A percentile compares a stretch with the other conserved stretches of the same genome.
Evolutionary conservation across 257 asterid species (phyloP).

Genomic region (Capsicum pubescens): DNA sequence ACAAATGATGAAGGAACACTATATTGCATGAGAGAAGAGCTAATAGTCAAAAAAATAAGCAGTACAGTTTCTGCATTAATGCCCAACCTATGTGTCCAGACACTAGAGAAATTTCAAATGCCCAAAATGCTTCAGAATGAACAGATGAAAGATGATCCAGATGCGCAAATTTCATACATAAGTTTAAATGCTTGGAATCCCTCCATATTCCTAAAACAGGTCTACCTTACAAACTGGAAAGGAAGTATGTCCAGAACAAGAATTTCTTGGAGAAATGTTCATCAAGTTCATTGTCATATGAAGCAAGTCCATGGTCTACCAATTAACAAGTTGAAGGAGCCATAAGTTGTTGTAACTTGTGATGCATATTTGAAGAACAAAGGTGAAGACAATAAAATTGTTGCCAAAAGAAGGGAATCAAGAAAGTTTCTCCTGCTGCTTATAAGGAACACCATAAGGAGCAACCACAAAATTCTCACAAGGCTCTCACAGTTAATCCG

Average conservation of each 20-base stretch:
- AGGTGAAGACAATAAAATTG: constrained; percentile 12
- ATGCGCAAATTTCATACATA: neutral
- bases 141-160: neutral
- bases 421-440: constrained; percentile 47
- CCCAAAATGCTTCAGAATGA: neutral
- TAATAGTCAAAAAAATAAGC: constrained; percentile 29
- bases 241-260: constrained; percentile 1
- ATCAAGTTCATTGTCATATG: neutral
- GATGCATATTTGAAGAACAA: neutral
- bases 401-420: neutral
- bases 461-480: constrained; percentile 58
- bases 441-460: constrained; percentile 92
- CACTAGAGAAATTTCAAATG: neutral
- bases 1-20: constrained; percentile 95
- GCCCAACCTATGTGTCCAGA: neutral
- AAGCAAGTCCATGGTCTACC: neutral
- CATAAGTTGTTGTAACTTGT: neutral
- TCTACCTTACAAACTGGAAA: neutral
- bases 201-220: neutral
- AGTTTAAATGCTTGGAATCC: neutral
- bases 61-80: neutral
- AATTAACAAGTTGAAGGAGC: neutral
- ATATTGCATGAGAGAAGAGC: constrained; percentile 37
- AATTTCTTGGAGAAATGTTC: neutral
- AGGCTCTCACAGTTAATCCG: too few relatives aligned